phyloP scores from a whole-genome alignment of 1,284 basidiomycete genomes.

The Fomitopsis schrenkii region DNA sequence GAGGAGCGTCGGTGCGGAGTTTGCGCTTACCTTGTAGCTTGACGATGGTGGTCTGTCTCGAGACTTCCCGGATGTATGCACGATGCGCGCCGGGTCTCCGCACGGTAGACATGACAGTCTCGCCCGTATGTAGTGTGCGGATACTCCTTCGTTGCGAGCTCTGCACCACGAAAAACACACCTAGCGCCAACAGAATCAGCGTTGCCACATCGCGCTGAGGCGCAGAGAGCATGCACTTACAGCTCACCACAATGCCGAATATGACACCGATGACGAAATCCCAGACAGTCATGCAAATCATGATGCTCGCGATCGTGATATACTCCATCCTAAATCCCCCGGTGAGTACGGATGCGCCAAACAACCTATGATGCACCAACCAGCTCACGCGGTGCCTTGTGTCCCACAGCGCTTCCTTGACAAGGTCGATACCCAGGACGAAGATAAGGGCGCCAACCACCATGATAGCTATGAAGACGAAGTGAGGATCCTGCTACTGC shows the following conservation, averaged over 20 bases:
- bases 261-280: slow-evolving; percentile 95
- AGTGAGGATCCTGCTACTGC: background rate
- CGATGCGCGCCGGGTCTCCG: slow-evolving; percentile 86
- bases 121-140: slow-evolving; percentile 74
- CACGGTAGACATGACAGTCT: slow-evolving; percentile 86
- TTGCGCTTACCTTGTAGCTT: slow-evolving; percentile 71
- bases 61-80: slow-evolving; percentile 87
- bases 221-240: slow-evolving; percentile 38
- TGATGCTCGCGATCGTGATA: slow-evolving; percentile 76
- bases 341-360: slow-evolving; percentile 6
- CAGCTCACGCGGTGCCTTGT: slow-evolving; percentile 84
- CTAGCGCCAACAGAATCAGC: slow-evolving; percentile 30
- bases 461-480: slow-evolving; percentile 62
- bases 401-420: slow-evolving; percentile 96
- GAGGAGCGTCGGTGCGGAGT: background rate
- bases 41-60: slow-evolving; percentile 88
- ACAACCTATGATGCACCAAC: slow-evolving; percentile 39
- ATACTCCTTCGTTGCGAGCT: slow-evolving; percentile 85
- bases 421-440: slow-evolving; percentile 91
- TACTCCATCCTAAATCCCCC: slow-evolving; percentile 53
- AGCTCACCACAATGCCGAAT: slow-evolving; percentile 90
- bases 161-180: slow-evolving; percentile 95
- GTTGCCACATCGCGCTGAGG: background rate
- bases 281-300: slow-evolving; percentile 90
- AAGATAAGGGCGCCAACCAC: slow-evolving; percentile 92